Percentiles rank a stretch among this genome's conserved stretches.
These are phyloP conservation scores for Metarhizium brunneum DNA, from an alignment of 2,329 filamentous ascomycete genomes.

Conservation along the genomic window DNA sequence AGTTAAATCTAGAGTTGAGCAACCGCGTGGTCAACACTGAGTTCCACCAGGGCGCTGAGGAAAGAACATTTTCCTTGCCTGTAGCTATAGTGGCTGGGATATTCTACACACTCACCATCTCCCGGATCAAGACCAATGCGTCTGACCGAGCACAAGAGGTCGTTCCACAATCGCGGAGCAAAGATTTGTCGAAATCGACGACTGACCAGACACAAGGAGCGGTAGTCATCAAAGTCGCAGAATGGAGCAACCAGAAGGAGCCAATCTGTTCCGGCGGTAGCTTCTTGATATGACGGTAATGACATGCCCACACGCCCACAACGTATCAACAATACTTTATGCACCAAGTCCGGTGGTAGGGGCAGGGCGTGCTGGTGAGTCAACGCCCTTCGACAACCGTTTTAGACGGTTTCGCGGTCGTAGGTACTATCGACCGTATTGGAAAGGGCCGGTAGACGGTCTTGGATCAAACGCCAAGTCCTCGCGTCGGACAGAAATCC, in stretches of 20 bases:
- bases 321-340: not conserved
- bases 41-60: not conserved
- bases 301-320: conserved; percentile 13
- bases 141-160: conserved; percentile 33
- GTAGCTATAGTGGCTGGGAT: not conserved
- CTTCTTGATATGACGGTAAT: conserved; percentile 46
- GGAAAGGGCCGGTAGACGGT: not conserved
- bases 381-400: not conserved
- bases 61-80: not conserved
- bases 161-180: conserved; percentile 42
- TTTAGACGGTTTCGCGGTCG: not conserved
- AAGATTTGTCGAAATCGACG: conserved; percentile 38
- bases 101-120: conserved; percentile 28
- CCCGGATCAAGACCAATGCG: conserved; percentile 31
- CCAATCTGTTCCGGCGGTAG: conserved; percentile 38
- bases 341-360: not conserved
- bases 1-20: conserved; percentile 29
- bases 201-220: conserved; percentile 38
- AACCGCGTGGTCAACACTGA: not conserved
- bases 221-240: conserved; percentile 30
- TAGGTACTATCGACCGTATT: not conserved
- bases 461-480: not conserved
- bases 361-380: not conserved
- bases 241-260: conserved; percentile 37
- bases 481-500: not conserved